Conservation (phyloP, 805 yeast species). For the Saturnispora dispora region DNA sequence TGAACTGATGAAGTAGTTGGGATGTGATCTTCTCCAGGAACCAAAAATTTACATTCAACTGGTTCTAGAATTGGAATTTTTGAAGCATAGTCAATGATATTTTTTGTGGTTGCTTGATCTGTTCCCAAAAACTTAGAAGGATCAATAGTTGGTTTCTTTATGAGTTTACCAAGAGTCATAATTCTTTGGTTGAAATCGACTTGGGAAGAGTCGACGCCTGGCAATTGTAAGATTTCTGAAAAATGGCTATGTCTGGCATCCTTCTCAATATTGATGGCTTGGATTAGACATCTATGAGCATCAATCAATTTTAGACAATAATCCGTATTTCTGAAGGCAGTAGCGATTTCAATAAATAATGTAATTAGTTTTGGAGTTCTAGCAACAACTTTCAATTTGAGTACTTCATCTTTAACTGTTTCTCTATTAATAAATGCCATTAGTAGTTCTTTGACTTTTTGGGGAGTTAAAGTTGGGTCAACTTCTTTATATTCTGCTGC, state of each 20-base stretch:
- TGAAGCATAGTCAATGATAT: slow-evolving; percentile 46
- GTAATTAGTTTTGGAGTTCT: slow-evolving; percentile 55
- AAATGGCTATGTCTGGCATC: slow-evolving; percentile 36
- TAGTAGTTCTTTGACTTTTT: slow-evolving; percentile 43
- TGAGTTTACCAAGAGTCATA: slow-evolving; percentile 59
- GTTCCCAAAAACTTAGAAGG: slow-evolving; percentile 51
- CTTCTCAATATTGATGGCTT: slow-evolving; percentile 47
- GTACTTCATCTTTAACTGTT: slow-evolving; percentile 29
- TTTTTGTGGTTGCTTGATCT: slow-evolving; percentile 27
- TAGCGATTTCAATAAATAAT: slow-evolving; percentile 74
- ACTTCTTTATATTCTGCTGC: slow-evolving; percentile 56
- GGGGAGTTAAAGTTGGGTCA: slow-evolving; percentile 31
- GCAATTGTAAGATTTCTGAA: slow-evolving; percentile 73
- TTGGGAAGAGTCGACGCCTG: slow-evolving; percentile 48
- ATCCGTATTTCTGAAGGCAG: slow-evolving; percentile 66
- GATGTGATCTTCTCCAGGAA: slow-evolving; percentile 74
- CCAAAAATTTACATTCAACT: slow-evolving; percentile 62
- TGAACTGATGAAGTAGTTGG: slow-evolving; percentile 70
- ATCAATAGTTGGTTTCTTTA: slow-evolving; percentile 48
- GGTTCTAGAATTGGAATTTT: slow-evolving; percentile 62
- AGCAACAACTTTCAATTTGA: slow-evolving; percentile 50
- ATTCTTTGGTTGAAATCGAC: slow-evolving; percentile 44
- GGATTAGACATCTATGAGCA: slow-evolving; percentile 61
- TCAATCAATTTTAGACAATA: slow-evolving; percentile 52
- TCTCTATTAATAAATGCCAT: slow-evolving; percentile 51